Conservation (phyloP, 1,284 basidiomycete genomes). For the Puccinia polysora region DNA sequence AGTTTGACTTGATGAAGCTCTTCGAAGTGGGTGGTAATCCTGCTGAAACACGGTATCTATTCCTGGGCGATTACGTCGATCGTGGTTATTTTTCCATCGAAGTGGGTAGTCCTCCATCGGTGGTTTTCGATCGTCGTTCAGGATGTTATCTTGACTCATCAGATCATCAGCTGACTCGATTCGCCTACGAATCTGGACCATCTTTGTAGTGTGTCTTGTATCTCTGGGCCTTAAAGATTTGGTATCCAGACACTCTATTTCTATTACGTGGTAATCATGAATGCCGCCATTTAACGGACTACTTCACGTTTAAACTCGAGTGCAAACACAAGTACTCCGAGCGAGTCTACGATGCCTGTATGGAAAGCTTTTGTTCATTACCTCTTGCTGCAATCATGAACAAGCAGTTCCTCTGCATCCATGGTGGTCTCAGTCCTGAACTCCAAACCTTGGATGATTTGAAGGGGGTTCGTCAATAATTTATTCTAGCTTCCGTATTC, state of each 20-base stretch:
- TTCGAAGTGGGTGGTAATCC: slow-evolving; percentile 93
- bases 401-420: slow-evolving; percentile 94
- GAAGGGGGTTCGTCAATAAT: slow-evolving; percentile 60
- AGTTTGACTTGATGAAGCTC: slow-evolving; percentile 97
- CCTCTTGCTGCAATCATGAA: slow-evolving; percentile 93
- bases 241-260: slow-evolving; percentile 82
- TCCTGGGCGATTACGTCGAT: slow-evolving; percentile 97
- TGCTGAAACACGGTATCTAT: slow-evolving; percentile 86
- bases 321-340: slow-evolving; percentile 94
- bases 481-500: too few relatives aligned
- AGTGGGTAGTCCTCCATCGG: slow-evolving; percentile 55
- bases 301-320: slow-evolving; percentile 95
- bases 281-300: slow-evolving; percentile 91
- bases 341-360: slow-evolving; percentile 80
- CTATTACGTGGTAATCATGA: slow-evolving; percentile 96
- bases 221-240: slow-evolving; percentile 86
- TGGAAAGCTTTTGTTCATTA: slow-evolving; percentile 86
- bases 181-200: slow-evolving; percentile 48
- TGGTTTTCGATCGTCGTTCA: background rate
- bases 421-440: slow-evolving; percentile 86
- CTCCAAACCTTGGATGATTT: slow-evolving; percentile 85
- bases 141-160: background rate
- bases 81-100: slow-evolving; percentile 93
- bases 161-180: slow-evolving; percentile 32
- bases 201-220: slow-evolving; percentile 74